Base-by-base conservation (phyloP, 495 filamentous ascomycete species). In the Umbilicaria muhlenbergii region DNA sequence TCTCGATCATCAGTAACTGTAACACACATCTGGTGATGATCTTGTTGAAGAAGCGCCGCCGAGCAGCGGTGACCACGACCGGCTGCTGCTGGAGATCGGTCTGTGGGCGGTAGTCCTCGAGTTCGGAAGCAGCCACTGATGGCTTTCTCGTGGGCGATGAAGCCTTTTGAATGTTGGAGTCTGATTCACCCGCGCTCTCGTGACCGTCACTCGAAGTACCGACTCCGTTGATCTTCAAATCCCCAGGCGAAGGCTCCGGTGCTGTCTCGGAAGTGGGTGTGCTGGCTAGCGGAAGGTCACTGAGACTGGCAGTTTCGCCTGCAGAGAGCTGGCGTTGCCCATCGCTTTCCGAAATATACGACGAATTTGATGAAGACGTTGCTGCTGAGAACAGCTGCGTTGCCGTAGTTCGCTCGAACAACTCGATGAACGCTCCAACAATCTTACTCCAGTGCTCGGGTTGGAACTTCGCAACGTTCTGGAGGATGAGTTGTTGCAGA, bases 21-120 rank as follows among this genome's bases (percentile, higher is more conserved):
- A 99, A 69, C 11, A 99, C 92, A 60, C 91, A 99, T 52, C 88
- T 88, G n/a, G 86, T 93, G 62, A 99, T 99, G 58, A 99, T 99
- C 51, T 89, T 83, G 60, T 96, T 99, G 71, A 99, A 99, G 63
- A 94, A 94, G 18, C 86, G 81, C n/a, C 92, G 77, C 19, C 92
- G 79, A 1, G 89, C 85, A 2, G 85, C 83, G 6, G 91, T 95
- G 11, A 99, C 86, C 2, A 87, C 81, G 28, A 94, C 72, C 0
- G 91, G 86, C 41, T 94, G 85, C 55, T 89, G 85, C 55, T 84
- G 81, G 8, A 87, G 68, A 5, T 68, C 66, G 36, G 74, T 74
- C 46, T 74, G 73, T 14, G 83, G 85, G 34, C 77, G 80, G 65
- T 92, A 98, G 53, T 95, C 92, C 57, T 96, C 91, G 4, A 98